Evolutionary conservation across 1,284 basidiomycete species (phyloP), one percentile per base, ranked within the genome.

Genomic region (Heterobasidion irregulare): DNA sequence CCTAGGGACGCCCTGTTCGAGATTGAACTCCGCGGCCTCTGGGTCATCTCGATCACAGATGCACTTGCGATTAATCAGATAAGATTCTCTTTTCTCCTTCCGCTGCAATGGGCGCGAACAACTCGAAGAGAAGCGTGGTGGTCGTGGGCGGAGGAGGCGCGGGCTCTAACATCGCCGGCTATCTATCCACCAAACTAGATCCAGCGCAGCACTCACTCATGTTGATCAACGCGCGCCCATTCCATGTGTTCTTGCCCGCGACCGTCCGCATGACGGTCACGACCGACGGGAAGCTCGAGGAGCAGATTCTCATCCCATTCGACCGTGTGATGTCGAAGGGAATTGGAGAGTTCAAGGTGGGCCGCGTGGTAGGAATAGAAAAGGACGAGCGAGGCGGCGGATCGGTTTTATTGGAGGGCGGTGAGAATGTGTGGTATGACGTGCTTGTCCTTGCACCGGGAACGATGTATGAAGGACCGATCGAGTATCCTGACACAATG

Each of bases 381-480:
- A 43, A 45, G 13, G 38, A 33, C 13, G 18, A 47, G 44, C 34
- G 12, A 32, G 47, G 16, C 26, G 53, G 50, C 18, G 49, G 50
- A 6, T 15, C 32, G 16, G 49, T 55, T 8, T 49, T 55, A 12
- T 32, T 50, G n/a, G 41, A 35, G 38, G 49, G 44, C n/a, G 54
- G 50, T 8, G 49, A 47, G 41, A 26, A 45, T 19, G 13, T 55
- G 32, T 13, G 13, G 33, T 55, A 50, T 26, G 54, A 55, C 19
- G 49, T 55, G 48, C 33, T 55, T 13, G 38, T 55, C 3, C 64
- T 87, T 26, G 76, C 83, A 0, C 74, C 83, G 6, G 85, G 83
- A 1, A 72, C 72, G 34, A 65, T 64, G 6, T 85, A 80, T 81
- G 67, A 72, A 15, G 77, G 75, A 1, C 72, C 77, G 1, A 53